These are phyloP conservation scores for Zygosaccharomyces sapae DNA, from an alignment of 1,139 yeast species.

Conservation along the genomic window DNA sequence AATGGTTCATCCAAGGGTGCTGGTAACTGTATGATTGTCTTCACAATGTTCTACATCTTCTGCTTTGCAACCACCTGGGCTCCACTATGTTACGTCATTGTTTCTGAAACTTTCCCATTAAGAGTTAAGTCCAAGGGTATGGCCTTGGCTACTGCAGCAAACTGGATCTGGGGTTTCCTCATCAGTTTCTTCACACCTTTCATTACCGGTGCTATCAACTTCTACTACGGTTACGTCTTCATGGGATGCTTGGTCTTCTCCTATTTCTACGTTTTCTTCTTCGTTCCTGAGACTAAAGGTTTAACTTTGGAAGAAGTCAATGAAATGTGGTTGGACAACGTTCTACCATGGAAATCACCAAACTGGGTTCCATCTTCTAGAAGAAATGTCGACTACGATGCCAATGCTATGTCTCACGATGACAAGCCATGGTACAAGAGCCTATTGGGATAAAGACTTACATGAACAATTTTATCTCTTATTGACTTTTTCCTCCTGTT, in stretches of 20 bases:
- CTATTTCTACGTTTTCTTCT: slow-evolving; percentile 59
- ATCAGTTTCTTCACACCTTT: slow-evolving; percentile 77
- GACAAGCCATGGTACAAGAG: slow-evolving; percentile 31
- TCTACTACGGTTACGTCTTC: slow-evolving; percentile 72
- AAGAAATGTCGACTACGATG: slow-evolving; percentile 27
- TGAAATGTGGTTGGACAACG: slow-evolving; percentile 44
- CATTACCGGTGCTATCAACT: slow-evolving; percentile 52
- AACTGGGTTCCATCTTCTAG: slow-evolving; percentile 31
- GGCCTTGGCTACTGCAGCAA: slow-evolving; percentile 67
- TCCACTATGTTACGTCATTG: slow-evolving; percentile 67
- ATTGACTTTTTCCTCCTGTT: no score
- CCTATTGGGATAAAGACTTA: no score
- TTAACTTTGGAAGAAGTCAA: slow-evolving; percentile 69
- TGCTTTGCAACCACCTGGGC: slow-evolving; percentile 85
- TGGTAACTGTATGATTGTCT: slow-evolving; percentile 74
- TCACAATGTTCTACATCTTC: slow-evolving; percentile 73
- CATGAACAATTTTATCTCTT: no score
- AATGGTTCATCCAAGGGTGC: slow-evolving; percentile 42
- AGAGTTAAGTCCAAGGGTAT: slow-evolving; percentile 76
- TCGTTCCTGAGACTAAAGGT: slow-evolving; percentile 69
- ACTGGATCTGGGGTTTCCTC: slow-evolving; percentile 77
- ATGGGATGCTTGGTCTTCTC: slow-evolving; percentile 63
- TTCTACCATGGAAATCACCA: slow-evolving; percentile 31
- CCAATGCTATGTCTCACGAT: slow-evolving; percentile 26
- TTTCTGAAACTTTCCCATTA: slow-evolving; percentile 73